A percentile compares a stretch with the other conserved stretches of the same genome.
Conservation (phyloP, 768 basidiomycete genomes). For the Collybiopsis luxurians region DNA sequence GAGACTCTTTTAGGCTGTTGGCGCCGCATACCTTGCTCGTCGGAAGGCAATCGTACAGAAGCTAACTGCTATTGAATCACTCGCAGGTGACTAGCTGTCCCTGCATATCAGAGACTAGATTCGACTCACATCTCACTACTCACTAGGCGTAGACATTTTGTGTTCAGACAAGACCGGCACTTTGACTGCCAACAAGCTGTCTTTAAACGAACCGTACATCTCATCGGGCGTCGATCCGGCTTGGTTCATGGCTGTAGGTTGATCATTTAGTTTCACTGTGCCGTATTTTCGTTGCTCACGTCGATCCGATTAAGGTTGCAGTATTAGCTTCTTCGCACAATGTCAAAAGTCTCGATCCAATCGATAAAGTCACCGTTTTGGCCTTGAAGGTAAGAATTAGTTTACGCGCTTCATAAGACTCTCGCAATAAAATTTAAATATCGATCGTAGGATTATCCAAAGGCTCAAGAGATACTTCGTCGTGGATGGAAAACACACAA, state of each 20-base stretch:
- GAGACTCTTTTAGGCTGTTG: slow-evolving; percentile 26
- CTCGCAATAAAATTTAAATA: too few relatives aligned
- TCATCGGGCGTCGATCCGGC: slow-evolving; percentile 25
- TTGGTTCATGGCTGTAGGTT: slow-evolving; percentile 27
- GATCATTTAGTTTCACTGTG: too few relatives aligned
- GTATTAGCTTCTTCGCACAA: slow-evolving; percentile 47
- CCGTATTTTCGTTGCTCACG: too few relatives aligned
- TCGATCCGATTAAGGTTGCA: slow-evolving; percentile 11
- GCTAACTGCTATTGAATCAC: slow-evolving; percentile 46
- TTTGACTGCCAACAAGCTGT: slow-evolving; percentile 46
- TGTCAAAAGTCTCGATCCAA: slow-evolving; percentile 43
- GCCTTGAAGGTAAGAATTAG: slow-evolving; percentile 28
- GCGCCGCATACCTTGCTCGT: slow-evolving; percentile 41
- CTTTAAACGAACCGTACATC: slow-evolving; percentile 35
- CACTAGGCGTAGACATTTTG: slow-evolving; percentile 43
- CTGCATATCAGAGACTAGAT: too few relatives aligned
- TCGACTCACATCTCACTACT: too few relatives aligned
- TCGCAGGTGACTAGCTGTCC: slow-evolving; percentile 22
- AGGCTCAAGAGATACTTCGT: slow-evolving; percentile 39
- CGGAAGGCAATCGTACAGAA: slow-evolving; percentile 47
- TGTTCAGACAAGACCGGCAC: slow-evolving; percentile 45
- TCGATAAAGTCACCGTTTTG: slow-evolving; percentile 45
- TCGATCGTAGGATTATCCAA: slow-evolving; percentile 33
- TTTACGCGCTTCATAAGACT: not conserved
- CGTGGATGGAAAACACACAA: slow-evolving; percentile 42